Conservation (phyloP, 306 rosid genomes). For the Cicer chorassanicum region DNA sequence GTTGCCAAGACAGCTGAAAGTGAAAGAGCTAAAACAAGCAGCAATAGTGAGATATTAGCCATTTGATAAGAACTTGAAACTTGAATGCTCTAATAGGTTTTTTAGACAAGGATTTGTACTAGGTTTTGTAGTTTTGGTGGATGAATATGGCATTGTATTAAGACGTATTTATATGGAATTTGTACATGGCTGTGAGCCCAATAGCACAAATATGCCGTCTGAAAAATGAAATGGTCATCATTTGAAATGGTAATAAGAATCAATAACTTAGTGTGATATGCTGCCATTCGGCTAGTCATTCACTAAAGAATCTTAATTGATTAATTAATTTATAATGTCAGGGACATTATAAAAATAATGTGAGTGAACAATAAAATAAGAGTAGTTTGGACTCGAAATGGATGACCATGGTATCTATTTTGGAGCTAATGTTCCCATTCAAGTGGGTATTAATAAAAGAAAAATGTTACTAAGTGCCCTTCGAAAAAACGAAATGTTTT, state of each 20-base stretch:
- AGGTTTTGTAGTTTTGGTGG: constrained; percentile 2
- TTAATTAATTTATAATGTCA: constrained; percentile 35
- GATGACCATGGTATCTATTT: constrained; percentile 1
- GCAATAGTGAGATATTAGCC: constrained; percentile 44
- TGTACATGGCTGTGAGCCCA: not conserved
- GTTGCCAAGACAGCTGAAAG: constrained; percentile 37
- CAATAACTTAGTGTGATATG: not conserved
- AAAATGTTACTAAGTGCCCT: too few relatives aligned
- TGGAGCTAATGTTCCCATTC: constrained; percentile 27
- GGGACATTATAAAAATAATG: not conserved
- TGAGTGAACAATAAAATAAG: constrained; percentile 1
- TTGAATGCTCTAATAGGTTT: not conserved
- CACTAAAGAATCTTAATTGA: constrained; percentile 16
- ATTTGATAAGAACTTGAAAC: constrained; percentile 36
- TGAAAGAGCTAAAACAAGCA: constrained; percentile 43
- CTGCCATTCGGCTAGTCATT: constrained; percentile 22
- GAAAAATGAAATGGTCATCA: constrained; percentile 40
- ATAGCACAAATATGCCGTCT: constrained; percentile 30
- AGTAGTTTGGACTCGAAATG: not conserved
- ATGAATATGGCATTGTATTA: constrained; percentile 30
- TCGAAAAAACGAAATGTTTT: too few relatives aligned
- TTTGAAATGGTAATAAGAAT: constrained; percentile 28
- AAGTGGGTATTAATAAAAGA: not conserved
- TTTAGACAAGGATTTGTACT: not conserved
- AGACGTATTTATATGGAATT: constrained; percentile 33